phyloP scores from a whole-genome alignment of 768 basidiomycete genomes.

The Inosperma sp. region DNA sequence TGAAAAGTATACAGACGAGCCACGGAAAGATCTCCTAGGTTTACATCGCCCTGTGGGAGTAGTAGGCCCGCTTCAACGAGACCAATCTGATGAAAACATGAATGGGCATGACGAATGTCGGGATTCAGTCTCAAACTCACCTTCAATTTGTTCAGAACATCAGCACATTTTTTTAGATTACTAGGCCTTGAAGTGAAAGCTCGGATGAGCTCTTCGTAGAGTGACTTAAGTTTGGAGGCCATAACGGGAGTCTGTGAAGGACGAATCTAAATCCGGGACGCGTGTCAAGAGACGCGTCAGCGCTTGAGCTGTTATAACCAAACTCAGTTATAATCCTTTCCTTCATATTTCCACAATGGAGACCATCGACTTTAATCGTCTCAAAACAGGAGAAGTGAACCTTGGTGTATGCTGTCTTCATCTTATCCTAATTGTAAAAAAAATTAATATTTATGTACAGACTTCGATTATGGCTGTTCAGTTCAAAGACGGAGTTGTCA shows the following conservation, averaged over 20 bases:
- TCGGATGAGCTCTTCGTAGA: constrained; percentile 63
- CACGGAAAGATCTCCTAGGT: constrained; percentile 61
- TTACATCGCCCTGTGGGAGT: constrained; percentile 62
- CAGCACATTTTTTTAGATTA: constrained; percentile 63
- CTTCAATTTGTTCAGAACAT: constrained; percentile 70
- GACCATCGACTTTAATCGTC: constrained; percentile 74
- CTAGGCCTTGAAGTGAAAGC: constrained; percentile 62
- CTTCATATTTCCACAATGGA: constrained; percentile 41
- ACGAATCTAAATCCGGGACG: constrained; percentile 25
- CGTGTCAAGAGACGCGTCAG: constrained; percentile 54
- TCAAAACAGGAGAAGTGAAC: constrained; percentile 95
- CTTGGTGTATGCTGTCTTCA: constrained; percentile 67
- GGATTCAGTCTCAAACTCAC: constrained; percentile 30
- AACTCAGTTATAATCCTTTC: constrained; percentile 18
- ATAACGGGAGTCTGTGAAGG: constrained; percentile 30
- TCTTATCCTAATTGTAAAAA: background rate
- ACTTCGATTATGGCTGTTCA: constrained; percentile 99
- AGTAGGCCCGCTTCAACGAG: constrained; percentile 74
- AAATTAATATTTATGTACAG: constrained; percentile 34
- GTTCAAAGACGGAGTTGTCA: constrained; percentile 90
- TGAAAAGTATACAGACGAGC: constrained; percentile 57
- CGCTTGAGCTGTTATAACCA: constrained; percentile 28
- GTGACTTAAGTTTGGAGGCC: constrained; percentile 50
- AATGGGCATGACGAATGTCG: background rate
- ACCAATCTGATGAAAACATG: constrained; percentile 49